Base-by-base conservation (phyloP, 1,139 yeast genomes). In the Taphrina sp. region DNA sequence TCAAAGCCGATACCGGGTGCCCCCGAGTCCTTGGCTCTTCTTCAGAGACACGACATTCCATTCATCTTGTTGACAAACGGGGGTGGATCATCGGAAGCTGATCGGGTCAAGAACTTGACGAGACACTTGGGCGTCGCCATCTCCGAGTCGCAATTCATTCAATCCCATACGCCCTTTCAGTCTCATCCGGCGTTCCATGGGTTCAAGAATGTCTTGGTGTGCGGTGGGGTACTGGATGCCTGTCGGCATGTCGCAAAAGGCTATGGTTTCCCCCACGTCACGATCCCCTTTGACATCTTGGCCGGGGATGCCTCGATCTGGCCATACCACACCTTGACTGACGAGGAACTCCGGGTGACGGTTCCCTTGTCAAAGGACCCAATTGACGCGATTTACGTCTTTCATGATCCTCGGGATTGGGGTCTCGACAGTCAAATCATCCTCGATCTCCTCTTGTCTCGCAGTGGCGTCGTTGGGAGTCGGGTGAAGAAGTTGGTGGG, bases 331-430 rank as follows among this genome's bases (percentile, higher is more conserved):
- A 73, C 78, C 60, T 80, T 71, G 66, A 70, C 78, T 0, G 58
- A 63, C 2, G 73, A 73, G 3, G 82, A 84, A 58, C 64, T 84
- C 12, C 67, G 71, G 24, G 76, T 26, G 68, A 80, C 84, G 0
- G 63, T 63, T 22, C 67, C 65, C 1, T 59, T 67, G 29, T 23
- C 56, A 14, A 45, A 69, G 1, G 72, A 73, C 52, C 80, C 80
- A 12, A 76, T 89, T 60, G 95, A 88, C 62, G 94, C 94, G 0
- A 75, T 92, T 1, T 72, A 92, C 61, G 90, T 89, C 41, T 89
- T 90, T 70, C 88, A 87, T 67, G 98, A 92, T 69, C 88, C 97
- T 1, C 75, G 95, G 58, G 97, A 92, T 66, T 77, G 89, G 82
- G 90, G 88, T 1, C 78, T 92, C 1, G 95, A 85, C 69, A 92